These are phyloP conservation scores for Globisporangium okanoganense DNA, from an alignment of 352 stramenopile genomes.

Conservation along the genomic window DNA sequence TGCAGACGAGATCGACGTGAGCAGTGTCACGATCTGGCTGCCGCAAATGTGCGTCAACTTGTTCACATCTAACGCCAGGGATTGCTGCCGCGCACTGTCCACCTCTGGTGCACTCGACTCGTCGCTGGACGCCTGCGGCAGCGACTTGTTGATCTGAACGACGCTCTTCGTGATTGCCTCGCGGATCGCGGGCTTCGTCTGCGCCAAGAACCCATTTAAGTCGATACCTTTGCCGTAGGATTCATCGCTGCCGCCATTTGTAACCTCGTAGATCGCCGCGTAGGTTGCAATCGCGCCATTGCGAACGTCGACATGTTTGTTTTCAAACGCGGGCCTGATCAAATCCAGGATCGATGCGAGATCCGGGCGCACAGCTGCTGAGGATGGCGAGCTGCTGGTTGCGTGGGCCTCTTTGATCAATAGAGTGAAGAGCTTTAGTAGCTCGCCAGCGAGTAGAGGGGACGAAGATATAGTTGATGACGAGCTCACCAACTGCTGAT, in stretches of 20 bases:
- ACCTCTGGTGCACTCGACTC: conserved; percentile 30
- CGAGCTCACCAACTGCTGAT: conserved; percentile 29
- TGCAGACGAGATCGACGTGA: conserved; percentile 34
- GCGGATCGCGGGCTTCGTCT: conserved; percentile 64
- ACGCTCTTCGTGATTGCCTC: conserved; percentile 71
- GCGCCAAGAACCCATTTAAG: conserved; percentile 55
- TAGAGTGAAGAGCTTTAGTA: conserved; percentile 64
- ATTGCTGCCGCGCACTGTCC: conserved; percentile 49
- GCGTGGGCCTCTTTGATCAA: conserved; percentile 40
- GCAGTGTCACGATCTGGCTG: conserved; percentile 42
- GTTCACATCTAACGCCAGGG: conserved; percentile 52
- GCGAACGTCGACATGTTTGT: conserved; percentile 81
- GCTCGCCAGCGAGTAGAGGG: conserved; percentile 46
- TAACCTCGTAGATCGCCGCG: conserved; percentile 66
- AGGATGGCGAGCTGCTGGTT: neutral
- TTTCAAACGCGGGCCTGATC: conserved; percentile 56
- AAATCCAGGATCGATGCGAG: conserved; percentile 39
- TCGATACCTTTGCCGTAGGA: conserved; percentile 36
- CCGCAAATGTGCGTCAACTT: conserved; percentile 56
- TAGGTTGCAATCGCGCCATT: conserved; percentile 70
- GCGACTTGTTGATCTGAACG: conserved; percentile 55
- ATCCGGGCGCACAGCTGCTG: conserved; percentile 20
- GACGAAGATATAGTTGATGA: conserved; percentile 37
- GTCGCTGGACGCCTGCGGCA: conserved; percentile 17
- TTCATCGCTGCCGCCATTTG: conserved; percentile 34